Percentiles rank a stretch among this genome's conserved stretches.
These are phyloP conservation scores for Fusarium neocosmosporiellum DNA, from an alignment of 2,329 filamentous ascomycete species.

Conservation along the genomic window DNA sequence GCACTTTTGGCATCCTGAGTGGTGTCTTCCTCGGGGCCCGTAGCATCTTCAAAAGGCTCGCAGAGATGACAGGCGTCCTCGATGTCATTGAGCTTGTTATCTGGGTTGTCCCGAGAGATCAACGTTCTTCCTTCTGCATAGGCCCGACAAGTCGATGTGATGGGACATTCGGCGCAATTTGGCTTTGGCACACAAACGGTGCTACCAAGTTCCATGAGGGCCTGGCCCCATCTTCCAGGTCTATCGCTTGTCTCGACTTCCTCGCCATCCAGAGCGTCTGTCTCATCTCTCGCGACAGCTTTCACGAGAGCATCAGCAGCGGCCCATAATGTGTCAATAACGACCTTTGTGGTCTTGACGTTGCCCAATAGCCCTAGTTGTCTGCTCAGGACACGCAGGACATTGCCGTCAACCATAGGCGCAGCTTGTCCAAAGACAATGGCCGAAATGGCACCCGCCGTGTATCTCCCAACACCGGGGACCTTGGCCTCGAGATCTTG, in stretches of 20 bases:
- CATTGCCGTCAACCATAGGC: constrained; percentile 73
- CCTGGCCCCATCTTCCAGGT: constrained; percentile 72
- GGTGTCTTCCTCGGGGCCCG: constrained; percentile 11
- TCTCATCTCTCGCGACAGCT: constrained; percentile 56
- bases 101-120: constrained; percentile 30
- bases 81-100: constrained; percentile 53
- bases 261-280: constrained; percentile 30
- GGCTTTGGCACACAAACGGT: constrained; percentile 71
- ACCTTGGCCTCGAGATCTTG: constrained; percentile 61
- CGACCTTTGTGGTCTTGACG: constrained; percentile 64
- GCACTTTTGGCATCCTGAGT: constrained; percentile 6
- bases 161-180: constrained; percentile 63
- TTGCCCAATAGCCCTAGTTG: constrained; percentile 69
- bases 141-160: constrained; percentile 62
- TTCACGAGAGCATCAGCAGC: constrained; percentile 67
- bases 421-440: constrained; percentile 71
- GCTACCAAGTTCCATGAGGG: constrained; percentile 73
- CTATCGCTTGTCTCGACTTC: constrained; percentile 56
- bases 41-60: constrained; percentile 56
- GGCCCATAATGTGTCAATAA: constrained; percentile 67
- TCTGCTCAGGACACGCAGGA: constrained; percentile 68
- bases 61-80: constrained; percentile 64
- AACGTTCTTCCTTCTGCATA: constrained; percentile 59
- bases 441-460: constrained; percentile 70
- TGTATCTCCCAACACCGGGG: constrained; percentile 71